Conservation (phyloP, 257 asterid genomes). For the Rhazya stricta region DNA sequence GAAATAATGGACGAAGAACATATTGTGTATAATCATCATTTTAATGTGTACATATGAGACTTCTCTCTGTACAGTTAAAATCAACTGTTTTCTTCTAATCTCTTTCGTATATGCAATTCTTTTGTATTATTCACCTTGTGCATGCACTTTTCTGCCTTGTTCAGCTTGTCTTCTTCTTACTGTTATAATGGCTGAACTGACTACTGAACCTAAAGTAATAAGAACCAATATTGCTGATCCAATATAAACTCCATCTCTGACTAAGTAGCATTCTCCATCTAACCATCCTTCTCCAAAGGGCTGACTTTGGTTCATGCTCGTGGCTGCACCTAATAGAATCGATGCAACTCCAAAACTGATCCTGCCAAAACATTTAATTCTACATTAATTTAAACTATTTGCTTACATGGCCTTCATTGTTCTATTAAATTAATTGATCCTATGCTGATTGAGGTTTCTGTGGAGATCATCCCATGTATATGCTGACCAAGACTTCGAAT, state of each 20-base stretch:
- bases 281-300: constrained; percentile 76
- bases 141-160: constrained; percentile 36
- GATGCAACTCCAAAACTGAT: constrained; percentile 54
- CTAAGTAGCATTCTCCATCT: constrained; percentile 76
- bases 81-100: neutral
- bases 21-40: too few relatives aligned
- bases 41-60: neutral
- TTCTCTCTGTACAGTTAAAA: neutral
- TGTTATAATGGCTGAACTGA: constrained; percentile 33
- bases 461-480: neutral
- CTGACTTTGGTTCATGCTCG: constrained; percentile 67
- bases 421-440: neutral
- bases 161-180: constrained; percentile 30
- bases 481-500: neutral
- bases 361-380: constrained; percentile 35
- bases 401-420: neutral
- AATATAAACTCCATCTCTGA: constrained; percentile 58
- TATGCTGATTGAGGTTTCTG: neutral
- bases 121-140: constrained; percentile 26
- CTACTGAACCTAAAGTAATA: constrained; percentile 37
- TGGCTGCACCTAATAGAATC: constrained; percentile 47
- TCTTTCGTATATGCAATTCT: neutral
- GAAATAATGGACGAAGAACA: too few relatives aligned
- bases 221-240: constrained; percentile 51
- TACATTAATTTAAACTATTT: neutral